Conservation (phyloP, 345 rosid species). For the Eucalyptus polybractea region DNA sequence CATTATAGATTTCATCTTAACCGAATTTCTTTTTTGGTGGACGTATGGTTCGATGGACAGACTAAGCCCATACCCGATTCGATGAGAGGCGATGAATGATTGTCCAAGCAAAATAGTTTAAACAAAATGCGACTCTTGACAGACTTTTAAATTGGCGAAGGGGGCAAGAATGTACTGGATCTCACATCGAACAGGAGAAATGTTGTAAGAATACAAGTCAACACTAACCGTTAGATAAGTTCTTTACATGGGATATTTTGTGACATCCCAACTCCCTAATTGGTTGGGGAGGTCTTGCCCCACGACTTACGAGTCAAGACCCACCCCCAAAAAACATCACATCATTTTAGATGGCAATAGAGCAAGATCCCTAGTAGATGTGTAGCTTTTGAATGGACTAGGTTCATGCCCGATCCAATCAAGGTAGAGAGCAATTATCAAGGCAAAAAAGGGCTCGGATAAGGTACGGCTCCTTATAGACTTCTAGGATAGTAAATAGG, state of each 20-base stretch:
- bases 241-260: neutral
- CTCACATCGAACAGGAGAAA: neutral
- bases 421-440: neutral
- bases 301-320: neutral
- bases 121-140: fast-evolving
- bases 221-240: neutral
- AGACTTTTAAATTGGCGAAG: fast-evolving
- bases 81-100: fast-evolving
- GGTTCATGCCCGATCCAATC: neutral
- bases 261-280: neutral
- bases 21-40: neutral
- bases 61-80: neutral
- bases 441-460: neutral
- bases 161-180: fast-evolving
- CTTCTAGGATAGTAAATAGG: neutral
- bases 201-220: neutral
- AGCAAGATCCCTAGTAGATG: neutral
- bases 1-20: fast-evolving
- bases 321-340: neutral
- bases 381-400: neutral
- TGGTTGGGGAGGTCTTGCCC: neutral
- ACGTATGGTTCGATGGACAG: neutral
- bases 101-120: fast-evolving
- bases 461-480: neutral
- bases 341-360: neutral